Percentiles rank a stretch among this genome's conserved stretches.
These are phyloP conservation scores for Monosporozyma aquatica DNA, from an alignment of 805 yeast species.

Conservation along the genomic window DNA sequence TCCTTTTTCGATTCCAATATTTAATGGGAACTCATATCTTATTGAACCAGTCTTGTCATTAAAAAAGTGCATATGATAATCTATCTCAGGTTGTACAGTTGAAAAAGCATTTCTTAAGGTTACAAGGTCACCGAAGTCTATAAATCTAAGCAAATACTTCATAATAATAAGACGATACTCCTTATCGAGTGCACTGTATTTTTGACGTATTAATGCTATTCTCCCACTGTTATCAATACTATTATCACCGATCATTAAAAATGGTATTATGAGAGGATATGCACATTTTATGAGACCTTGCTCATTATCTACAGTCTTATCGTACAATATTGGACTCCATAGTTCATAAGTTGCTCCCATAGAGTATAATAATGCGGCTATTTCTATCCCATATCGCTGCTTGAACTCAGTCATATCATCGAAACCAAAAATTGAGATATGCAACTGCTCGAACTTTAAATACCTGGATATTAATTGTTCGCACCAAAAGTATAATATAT, in stretches of 20 bases:
- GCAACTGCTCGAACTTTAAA: constrained; percentile 10
- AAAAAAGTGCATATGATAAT: constrained; percentile 5
- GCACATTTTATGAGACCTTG: neutral
- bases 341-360: neutral
- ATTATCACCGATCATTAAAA: neutral
- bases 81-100: constrained; percentile 2
- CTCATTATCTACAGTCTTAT: neutral
- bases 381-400: constrained; percentile 10
- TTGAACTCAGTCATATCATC: constrained; percentile 10
- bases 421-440: constrained; percentile 17
- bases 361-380: neutral
- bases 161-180: neutral
- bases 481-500: constrained; percentile 17
- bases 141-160: neutral
- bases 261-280: neutral
- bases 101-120: constrained; percentile 7
- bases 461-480: constrained; percentile 1
- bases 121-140: constrained; percentile 11
- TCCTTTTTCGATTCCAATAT: constrained; percentile 10
- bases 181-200: neutral
- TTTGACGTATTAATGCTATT: neutral
- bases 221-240: neutral
- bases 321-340: neutral
- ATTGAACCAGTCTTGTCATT: neutral
- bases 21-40: constrained; percentile 14